Conservation (phyloP, 208 protist genomes). For the Crithidia expoeki region DNA sequence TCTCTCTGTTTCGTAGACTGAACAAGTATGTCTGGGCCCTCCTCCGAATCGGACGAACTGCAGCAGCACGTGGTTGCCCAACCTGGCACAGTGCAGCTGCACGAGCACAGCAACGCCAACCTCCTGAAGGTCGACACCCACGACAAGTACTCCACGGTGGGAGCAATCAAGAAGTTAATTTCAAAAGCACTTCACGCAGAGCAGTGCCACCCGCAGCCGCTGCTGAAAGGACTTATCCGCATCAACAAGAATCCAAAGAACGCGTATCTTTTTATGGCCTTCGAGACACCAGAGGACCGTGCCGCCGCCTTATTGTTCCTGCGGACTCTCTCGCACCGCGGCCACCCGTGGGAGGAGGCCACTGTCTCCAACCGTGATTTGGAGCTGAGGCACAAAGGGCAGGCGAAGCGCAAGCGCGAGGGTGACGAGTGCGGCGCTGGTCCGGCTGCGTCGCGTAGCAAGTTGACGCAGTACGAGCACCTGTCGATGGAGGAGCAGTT, state of each 20-base stretch:
- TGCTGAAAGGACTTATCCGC: constrained; percentile 76
- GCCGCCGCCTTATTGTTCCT: constrained; percentile 50
- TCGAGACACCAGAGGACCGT: constrained; percentile 65
- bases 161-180: constrained; percentile 77
- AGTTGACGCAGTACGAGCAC: constrained; percentile 77
- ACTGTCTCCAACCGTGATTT: constrained; percentile 64
- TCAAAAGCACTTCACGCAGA: constrained; percentile 51
- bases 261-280: constrained; percentile 78
- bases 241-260: constrained; percentile 90
- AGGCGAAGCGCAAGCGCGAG: constrained; percentile 56
- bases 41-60: constrained; percentile 9
- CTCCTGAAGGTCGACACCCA: constrained; percentile 90
- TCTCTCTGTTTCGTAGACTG: background rate
- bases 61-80: constrained; percentile 5
- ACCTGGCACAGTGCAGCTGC: constrained; percentile 36
- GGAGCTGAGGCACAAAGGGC: constrained; percentile 80
- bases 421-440: constrained; percentile 10
- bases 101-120: constrained; percentile 84
- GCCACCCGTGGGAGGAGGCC: constrained; percentile 61
- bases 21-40: constrained; percentile 12
- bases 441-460: constrained; percentile 31
- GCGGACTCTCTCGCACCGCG: constrained; percentile 50
- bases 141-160: constrained; percentile 81
- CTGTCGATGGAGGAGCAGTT: constrained; percentile 79
- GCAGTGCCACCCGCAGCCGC: constrained; percentile 39